Percentiles rank a stretch among this genome's conserved stretches.
These are phyloP conservation scores for Candida orba DNA, from an alignment of 805 yeast species.

Conservation along the genomic window DNA sequence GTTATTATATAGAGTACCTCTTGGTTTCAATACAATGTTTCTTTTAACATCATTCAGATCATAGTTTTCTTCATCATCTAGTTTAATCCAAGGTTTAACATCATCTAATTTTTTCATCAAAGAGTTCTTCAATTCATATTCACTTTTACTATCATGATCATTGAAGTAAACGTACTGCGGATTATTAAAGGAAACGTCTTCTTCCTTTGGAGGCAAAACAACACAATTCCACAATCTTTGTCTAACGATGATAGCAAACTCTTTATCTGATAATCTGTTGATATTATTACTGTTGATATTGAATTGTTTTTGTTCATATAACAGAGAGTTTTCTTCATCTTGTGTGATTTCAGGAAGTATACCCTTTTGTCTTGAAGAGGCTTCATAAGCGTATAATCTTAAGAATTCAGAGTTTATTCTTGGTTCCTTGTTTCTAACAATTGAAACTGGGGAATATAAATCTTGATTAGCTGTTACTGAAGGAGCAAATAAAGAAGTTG, in stretches of 20 bases:
- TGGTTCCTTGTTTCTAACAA: conserved; percentile 33
- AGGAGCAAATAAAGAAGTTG: conserved; percentile 4
- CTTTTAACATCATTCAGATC: conserved; percentile 1
- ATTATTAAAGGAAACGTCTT: conserved; percentile 26
- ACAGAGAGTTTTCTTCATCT: conserved; percentile 24
- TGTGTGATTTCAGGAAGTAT: conserved; percentile 27
- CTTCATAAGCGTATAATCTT: conserved; percentile 43
- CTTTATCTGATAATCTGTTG: conserved; percentile 20
- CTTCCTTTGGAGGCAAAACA: conserved; percentile 44
- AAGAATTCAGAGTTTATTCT: conserved; percentile 45
- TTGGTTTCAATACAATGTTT: conserved; percentile 12
- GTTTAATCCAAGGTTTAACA: conserved; percentile 24
- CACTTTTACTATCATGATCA: background rate
- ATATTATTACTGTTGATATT: conserved; percentile 6
- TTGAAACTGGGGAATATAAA: conserved; percentile 2
- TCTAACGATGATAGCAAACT: conserved; percentile 35
- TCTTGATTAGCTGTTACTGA: conserved; percentile 3
- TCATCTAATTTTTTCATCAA: conserved; percentile 19
- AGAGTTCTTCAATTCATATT: conserved; percentile 4
- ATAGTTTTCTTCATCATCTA: conserved; percentile 16
- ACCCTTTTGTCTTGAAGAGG: conserved; percentile 31
- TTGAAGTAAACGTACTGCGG: conserved; percentile 20
- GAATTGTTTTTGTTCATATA: background rate
- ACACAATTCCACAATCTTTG: conserved; percentile 49
- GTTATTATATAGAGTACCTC: conserved; percentile 15